A percentile compares a stretch with the other conserved stretches of the same genome.
Evolutionary conservation across 768 basidiomycete genomes (phyloP).

Genomic region (Pleurotus sapidus): DNA sequence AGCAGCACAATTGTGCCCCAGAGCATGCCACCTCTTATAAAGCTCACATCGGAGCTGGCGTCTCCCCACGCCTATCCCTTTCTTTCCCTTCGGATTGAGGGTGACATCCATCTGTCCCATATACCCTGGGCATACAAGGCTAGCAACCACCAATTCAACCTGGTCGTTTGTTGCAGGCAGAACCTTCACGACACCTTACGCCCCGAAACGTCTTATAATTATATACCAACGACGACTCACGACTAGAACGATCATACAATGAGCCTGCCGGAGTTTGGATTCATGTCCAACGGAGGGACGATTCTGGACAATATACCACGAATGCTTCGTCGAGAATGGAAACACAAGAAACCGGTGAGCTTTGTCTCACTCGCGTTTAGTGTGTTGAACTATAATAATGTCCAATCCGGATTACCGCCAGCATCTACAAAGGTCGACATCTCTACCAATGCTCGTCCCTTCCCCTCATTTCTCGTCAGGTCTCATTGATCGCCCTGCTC

Average conservation of each 20-base stretch:
- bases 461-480: constrained; percentile 16
- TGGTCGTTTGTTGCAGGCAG: background rate
- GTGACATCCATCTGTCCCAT: background rate
- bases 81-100: background rate
- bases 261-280: background rate
- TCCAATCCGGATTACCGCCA: constrained; percentile 13
- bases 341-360: constrained; percentile 6
- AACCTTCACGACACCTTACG: background rate
- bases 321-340: constrained; percentile 4
- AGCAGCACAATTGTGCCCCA: background rate
- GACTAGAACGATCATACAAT: background rate
- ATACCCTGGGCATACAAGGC: background rate
- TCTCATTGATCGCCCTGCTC: constrained; percentile 16
- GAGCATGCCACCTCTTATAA: background rate
- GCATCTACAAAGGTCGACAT: constrained; percentile 43
- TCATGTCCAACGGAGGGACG: background rate
- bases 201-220: background rate
- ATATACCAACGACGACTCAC: constrained; percentile 2
- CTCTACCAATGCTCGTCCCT: constrained; percentile 42
- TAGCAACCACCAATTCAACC: background rate
- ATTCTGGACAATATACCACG: constrained; percentile 6
- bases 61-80: background rate
- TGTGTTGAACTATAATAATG: background rate
- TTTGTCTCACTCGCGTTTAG: background rate
- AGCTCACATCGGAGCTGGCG: background rate